Evolutionary conservation across 2,329 filamentous ascomycete species (phyloP), one percentile per base, ranked within the genome.

Genomic region (Esteya vermicola): DNA sequence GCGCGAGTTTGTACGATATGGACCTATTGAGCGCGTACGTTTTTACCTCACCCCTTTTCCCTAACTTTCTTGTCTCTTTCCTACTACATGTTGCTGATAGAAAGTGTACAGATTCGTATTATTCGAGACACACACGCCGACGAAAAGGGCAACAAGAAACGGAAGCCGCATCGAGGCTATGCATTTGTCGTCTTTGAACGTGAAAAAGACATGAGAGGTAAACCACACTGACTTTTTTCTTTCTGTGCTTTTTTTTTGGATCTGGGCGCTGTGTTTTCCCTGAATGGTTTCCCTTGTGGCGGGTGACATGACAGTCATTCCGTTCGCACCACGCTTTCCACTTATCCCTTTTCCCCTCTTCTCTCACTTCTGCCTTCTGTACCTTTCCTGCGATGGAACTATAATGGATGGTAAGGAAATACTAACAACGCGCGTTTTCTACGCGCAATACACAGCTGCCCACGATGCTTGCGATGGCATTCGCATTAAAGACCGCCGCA

Each of bases 191-290:
- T 96, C 40, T 98, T 89, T 57, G 89, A 96, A 62, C 81, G 85
- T 59, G 91, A 96, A 64, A 88, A 89, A 62, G 91, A 96, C 58
- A 95, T 96, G 88, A 93, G 93, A 85, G 86, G 88, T 95, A 93
- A 76, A 65, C 30, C n/a, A 28, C 16, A 21, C n/a, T 14, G 9
- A 31, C 9, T 31, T 16, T 5, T 13, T 16, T 14, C n/a, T 16
- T 31, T 4, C 9, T 16, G n/a, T 7, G 6, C 4, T 18, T 14
- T 28, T 28, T 28, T 28, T 28, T 13, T n/a, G n/a, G n/a, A n/a
- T n/a, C n/a, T n/a, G n/a, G n/a, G n/a, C n/a, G n/a, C n/a, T n/a
- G n/a, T n/a, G n/a, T n/a, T n/a, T n/a, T n/a, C n/a, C n/a, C n/a
- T n/a, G n/a, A n/a, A n/a, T n/a, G n/a, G n/a, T n/a, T n/a, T n/a